Percentiles rank a stretch among this genome's conserved stretches.
Conservation (phyloP, 2,329 filamentous ascomycete species). For the Truncatella angustata region DNA sequence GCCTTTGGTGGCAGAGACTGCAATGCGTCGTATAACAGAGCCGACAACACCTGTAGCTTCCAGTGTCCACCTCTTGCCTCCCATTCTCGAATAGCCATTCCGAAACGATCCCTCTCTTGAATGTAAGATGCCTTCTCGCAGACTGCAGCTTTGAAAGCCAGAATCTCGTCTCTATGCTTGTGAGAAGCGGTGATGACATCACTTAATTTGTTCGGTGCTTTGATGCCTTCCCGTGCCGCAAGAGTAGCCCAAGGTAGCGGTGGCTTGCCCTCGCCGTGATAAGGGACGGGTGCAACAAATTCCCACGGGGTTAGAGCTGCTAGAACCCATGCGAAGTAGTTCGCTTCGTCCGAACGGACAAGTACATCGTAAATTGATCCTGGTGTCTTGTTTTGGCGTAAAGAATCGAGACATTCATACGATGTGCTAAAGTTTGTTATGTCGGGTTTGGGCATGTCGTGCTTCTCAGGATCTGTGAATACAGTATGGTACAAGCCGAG, state of each 20-base stretch:
- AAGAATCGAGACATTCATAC: constrained; percentile 60
- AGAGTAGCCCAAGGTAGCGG: constrained; percentile 58
- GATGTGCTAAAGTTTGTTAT: constrained; percentile 58
- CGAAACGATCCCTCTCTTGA: constrained; percentile 60
- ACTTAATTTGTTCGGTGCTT: constrained; percentile 72
- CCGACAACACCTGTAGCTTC: constrained; percentile 68
- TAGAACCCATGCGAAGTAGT: constrained; percentile 75
- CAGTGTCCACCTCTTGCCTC: constrained; percentile 62
- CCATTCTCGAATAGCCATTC: constrained; percentile 74
- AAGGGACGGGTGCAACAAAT: constrained; percentile 39
- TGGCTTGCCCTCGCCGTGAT: constrained; percentile 44
- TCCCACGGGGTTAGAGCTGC: constrained; percentile 74
- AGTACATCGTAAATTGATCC: constrained; percentile 53
- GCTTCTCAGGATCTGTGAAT: constrained; percentile 66
- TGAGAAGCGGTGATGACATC: constrained; percentile 66
- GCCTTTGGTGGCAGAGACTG: constrained; percentile 29
- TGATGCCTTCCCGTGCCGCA: constrained; percentile 75
- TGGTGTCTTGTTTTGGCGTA: constrained; percentile 42
- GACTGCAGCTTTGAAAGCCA: constrained; percentile 55
- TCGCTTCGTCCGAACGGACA: constrained; percentile 60
- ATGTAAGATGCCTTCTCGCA: constrained; percentile 43
- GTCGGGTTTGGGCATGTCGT: constrained; percentile 53
- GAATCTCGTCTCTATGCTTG: constrained; percentile 62
- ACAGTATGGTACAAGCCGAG: constrained; percentile 70
- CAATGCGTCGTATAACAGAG: constrained; percentile 63